phyloP scores from a whole-genome alignment of 441 rosid genomes.

The Rhodomyrtus psidioides region DNA sequence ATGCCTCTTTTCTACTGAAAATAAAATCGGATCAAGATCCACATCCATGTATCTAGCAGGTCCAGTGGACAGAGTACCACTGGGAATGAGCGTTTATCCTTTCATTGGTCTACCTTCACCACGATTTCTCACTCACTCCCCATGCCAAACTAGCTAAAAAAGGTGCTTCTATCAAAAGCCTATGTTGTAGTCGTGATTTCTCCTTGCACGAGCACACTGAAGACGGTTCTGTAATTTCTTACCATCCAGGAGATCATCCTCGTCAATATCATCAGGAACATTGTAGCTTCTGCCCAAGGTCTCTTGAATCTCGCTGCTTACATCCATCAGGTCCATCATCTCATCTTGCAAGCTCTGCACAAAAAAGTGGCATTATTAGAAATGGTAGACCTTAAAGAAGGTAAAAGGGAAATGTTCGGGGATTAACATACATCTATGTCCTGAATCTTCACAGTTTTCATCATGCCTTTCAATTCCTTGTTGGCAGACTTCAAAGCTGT shows the following conservation, averaged over 20 bases:
- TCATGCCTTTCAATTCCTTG: neutral
- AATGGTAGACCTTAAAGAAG: neutral
- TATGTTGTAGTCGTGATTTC: neutral
- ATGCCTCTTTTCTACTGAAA: neutral
- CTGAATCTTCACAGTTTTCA: neutral
- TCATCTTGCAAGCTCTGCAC: constrained; percentile 94
- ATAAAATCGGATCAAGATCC: neutral
- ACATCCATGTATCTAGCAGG: neutral
- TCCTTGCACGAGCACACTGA: neutral
- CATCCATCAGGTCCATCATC: constrained; percentile 99
- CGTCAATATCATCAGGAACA: constrained; percentile 97
- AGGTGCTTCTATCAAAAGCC: neutral
- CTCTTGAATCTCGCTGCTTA: constrained; percentile 92
- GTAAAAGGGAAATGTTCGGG: neutral
- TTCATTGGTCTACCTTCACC: neutral
- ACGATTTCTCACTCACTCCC: neutral
- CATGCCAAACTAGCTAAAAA: neutral
- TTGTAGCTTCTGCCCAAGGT: constrained; percentile 87
- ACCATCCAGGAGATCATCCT: constrained; percentile 99
- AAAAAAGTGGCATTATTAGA: neutral
- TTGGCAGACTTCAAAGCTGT: constrained; percentile 78
- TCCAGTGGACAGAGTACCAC: neutral
- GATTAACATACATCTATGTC: constrained; percentile 25
- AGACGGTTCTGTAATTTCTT: constrained; percentile 4
- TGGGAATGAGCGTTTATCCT: neutral